Evolutionary conservation across 1,139 yeast genomes (phyloP).

Genomic region (Debaryomyces coudertii): DNA sequence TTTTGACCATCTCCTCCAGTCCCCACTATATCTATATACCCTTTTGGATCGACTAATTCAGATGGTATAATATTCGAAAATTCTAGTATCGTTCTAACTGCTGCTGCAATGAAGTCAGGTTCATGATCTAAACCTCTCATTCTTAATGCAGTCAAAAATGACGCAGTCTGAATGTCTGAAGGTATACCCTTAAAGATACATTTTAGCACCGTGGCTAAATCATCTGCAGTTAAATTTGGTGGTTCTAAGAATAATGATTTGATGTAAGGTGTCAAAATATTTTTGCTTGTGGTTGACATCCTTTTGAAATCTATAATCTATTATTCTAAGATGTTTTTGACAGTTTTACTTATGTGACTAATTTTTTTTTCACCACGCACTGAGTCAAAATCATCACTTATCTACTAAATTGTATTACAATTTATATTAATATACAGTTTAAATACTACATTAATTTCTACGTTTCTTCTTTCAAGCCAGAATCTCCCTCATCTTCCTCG

Average conservation of each 20-base stretch:
- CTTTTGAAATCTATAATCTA: constrained; percentile 1
- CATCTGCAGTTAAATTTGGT: constrained; percentile 60
- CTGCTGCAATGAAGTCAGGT: constrained; percentile 81
- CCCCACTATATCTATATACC: constrained; percentile 89
- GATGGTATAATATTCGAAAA: constrained; percentile 57
- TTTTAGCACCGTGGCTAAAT: constrained; percentile 61
- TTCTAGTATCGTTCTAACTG: constrained; percentile 69
- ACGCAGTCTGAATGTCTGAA: constrained; percentile 71
- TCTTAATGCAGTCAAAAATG: constrained; percentile 78
- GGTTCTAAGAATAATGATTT: constrained; percentile 63
- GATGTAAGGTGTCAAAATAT: constrained; percentile 62
- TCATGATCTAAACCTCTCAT: constrained; percentile 78
- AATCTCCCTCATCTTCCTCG: neutral
- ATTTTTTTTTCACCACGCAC: constrained; percentile 4
- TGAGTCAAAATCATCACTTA: neutral
- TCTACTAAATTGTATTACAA: neutral
- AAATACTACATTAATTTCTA: neutral
- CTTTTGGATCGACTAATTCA: constrained; percentile 46
- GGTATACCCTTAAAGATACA: constrained; percentile 62
- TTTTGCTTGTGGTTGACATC: constrained; percentile 20
- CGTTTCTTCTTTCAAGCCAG: no score
- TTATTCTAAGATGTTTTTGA: neutral
- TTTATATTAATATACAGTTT: neutral
- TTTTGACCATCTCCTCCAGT: constrained; percentile 99
- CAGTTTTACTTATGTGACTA: neutral